Conservation (phyloP, 108 stramenopile genomes). For the Pelagomonas calceolata region DNA sequence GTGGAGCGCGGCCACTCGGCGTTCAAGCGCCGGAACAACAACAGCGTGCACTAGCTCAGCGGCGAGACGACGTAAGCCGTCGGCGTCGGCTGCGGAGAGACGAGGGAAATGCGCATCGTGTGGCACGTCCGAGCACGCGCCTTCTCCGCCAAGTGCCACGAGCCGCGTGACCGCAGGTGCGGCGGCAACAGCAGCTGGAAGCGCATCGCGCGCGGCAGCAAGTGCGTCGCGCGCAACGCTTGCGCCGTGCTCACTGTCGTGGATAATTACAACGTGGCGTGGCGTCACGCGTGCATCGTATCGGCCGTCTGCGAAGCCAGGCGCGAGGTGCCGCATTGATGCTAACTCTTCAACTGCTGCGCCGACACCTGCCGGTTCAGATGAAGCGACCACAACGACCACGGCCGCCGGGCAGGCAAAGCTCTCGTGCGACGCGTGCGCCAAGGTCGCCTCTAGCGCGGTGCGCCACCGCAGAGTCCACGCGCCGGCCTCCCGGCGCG, state of each 20-base stretch:
- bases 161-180: no score
- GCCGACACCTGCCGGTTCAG: background rate
- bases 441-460: background rate
- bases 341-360: background rate
- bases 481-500: no score
- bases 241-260: background rate
- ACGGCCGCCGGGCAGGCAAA: background rate
- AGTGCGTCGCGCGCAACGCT: background rate
- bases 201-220: background rate
- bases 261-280: background rate
- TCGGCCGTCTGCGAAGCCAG: background rate
- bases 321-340: background rate
- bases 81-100: background rate
- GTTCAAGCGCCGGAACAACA: background rate
- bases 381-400: background rate
- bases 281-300: background rate
- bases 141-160: no score
- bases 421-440: background rate
- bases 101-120: no score
- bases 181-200: background rate
- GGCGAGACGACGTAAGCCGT: background rate
- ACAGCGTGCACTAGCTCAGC: background rate
- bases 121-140: no score
- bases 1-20: background rate
- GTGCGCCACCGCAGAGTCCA: background rate